These are phyloP conservation scores for Ambrosia artemisiifolia DNA, from an alignment of 129 eudicot genomes.

Conservation along the genomic window DNA sequence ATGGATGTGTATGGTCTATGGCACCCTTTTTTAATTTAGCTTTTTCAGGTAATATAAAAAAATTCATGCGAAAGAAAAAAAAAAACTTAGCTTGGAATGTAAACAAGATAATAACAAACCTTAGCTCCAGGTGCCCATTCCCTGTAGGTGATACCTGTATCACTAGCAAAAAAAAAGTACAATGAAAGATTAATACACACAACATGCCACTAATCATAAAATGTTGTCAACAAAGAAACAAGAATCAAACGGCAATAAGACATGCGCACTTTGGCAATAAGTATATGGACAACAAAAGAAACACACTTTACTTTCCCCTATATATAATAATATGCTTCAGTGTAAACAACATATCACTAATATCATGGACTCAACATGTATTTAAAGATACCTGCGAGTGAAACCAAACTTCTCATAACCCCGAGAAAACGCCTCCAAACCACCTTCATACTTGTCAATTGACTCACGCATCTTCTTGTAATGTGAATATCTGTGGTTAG, in stretches of 20 bases:
- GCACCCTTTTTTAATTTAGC: not conserved
- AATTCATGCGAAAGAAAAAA: not conserved
- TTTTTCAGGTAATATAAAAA: not conserved
- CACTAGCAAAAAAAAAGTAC: constrained; percentile 45
- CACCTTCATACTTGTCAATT: constrained; percentile 90
- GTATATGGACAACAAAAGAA: not conserved
- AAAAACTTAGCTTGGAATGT: not conserved
- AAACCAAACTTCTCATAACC: constrained; percentile 96
- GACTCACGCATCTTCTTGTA: constrained; percentile 82
- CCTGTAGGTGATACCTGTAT: constrained; percentile 89
- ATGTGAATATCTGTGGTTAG: constrained; percentile 54
- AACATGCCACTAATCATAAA: not conserved
- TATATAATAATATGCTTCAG: not conserved
- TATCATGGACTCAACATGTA: not conserved
- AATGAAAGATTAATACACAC: constrained; percentile 7
- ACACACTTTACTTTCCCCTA: not conserved
- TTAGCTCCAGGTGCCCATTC: constrained; percentile 99
- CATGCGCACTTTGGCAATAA: not conserved
- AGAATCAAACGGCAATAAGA: not conserved
- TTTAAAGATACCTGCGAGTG: constrained; percentile 62
- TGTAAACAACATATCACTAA: not conserved
- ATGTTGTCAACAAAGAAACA: not conserved
- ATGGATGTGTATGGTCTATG: not conserved
- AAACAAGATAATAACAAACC: constrained; percentile 53
- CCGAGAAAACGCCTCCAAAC: constrained; percentile 87